A percentile compares a stretch with the other conserved stretches of the same genome.
phyloP scores from a whole-genome alignment of 495 filamentous ascomycete species.

The Viridothelium virens region DNA sequence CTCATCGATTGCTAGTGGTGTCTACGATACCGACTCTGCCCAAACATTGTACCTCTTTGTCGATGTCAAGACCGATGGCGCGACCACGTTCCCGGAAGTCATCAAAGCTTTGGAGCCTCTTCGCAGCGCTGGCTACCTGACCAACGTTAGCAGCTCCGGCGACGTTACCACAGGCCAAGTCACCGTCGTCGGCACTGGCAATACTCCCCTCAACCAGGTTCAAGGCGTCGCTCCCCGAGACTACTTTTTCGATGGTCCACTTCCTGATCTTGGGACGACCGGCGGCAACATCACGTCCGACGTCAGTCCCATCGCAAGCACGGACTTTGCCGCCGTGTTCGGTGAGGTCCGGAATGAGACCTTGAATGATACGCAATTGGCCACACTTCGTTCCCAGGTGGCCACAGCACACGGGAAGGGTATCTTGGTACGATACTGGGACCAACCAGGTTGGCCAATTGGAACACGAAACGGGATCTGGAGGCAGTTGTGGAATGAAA shows the following conservation, averaged over 20 bases:
- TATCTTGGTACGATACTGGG: slow-evolving; percentile 36
- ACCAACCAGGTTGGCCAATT: slow-evolving; percentile 35
- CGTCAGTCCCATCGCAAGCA: slow-evolving; percentile 30
- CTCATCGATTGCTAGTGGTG: slow-evolving; percentile 23
- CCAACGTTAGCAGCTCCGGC: slow-evolving; percentile 27
- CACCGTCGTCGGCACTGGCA: slow-evolving; percentile 37
- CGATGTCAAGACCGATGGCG: slow-evolving; percentile 36
- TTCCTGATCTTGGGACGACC: slow-evolving; percentile 41
- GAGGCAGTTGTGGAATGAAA: slow-evolving; percentile 31
- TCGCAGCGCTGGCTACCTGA: slow-evolving; percentile 27
- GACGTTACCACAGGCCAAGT: slow-evolving; percentile 26
- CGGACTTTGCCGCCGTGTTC: slow-evolving; percentile 25
- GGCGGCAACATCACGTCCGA: slow-evolving; percentile 31
- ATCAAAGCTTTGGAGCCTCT: slow-evolving; percentile 33
- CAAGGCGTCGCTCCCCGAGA: slow-evolving; percentile 43
- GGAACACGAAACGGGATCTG: slow-evolving; percentile 35
- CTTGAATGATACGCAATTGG: slow-evolving; percentile 34
- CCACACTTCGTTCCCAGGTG: slow-evolving; percentile 33
- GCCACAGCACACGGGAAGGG: slow-evolving; percentile 35
- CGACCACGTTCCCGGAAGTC: slow-evolving; percentile 30
- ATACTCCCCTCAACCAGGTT: slow-evolving; percentile 39
- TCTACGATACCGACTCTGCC: slow-evolving; percentile 31
- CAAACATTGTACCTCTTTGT: slow-evolving; percentile 40
- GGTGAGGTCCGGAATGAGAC: slow-evolving; percentile 34
- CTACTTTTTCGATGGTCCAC: slow-evolving; percentile 57